Percentiles rank a stretch among this genome's conserved stretches.
These are phyloP conservation scores for Dactylellina parvicollis DNA, from an alignment of 2,329 filamentous ascomycete species.

Conservation along the genomic window DNA sequence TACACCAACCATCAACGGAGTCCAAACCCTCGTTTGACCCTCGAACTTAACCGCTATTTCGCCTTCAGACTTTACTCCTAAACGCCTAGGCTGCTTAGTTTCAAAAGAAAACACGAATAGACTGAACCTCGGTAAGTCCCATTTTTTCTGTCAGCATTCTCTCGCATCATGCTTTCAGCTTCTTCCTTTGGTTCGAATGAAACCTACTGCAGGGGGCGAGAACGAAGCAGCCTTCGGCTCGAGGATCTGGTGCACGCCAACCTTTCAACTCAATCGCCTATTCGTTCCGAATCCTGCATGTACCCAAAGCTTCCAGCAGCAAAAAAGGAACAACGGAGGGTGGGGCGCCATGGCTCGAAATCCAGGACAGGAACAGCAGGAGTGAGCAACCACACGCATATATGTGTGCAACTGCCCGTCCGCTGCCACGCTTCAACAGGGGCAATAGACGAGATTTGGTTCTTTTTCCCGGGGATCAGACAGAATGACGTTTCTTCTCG, in stretches of 20 bases:
- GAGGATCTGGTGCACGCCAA: slow-evolving; percentile 38
- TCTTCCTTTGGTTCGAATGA: slow-evolving; percentile 47
- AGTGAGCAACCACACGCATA: slow-evolving; percentile 53
- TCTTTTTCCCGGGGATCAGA: slow-evolving; percentile 53
- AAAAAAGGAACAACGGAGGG: slow-evolving; percentile 38
- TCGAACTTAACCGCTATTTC: slow-evolving; percentile 15
- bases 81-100: slow-evolving; percentile 27
- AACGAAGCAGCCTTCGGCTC: slow-evolving; percentile 23
- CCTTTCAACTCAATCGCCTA: slow-evolving; percentile 49
- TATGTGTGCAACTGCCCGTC: slow-evolving; percentile 55
- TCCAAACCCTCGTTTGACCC: neutral
- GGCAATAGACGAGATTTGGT: slow-evolving; percentile 55
- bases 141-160: slow-evolving; percentile 24
- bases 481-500: slow-evolving; percentile 55
- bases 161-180: slow-evolving; percentile 40
- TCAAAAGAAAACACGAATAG: slow-evolving; percentile 11
- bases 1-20: neutral
- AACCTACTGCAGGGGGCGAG: slow-evolving; percentile 45
- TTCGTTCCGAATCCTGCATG: slow-evolving; percentile 53
- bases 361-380: slow-evolving; percentile 53
- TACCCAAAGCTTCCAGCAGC: slow-evolving; percentile 45
- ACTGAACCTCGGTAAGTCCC: slow-evolving; percentile 47
- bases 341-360: slow-evolving; percentile 42
- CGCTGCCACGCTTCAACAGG: slow-evolving; percentile 55
- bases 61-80: neutral